Evolutionary conservation across 208 protist genomes (phyloP).

Genomic region (Trypanosoma cruzi): DNA sequence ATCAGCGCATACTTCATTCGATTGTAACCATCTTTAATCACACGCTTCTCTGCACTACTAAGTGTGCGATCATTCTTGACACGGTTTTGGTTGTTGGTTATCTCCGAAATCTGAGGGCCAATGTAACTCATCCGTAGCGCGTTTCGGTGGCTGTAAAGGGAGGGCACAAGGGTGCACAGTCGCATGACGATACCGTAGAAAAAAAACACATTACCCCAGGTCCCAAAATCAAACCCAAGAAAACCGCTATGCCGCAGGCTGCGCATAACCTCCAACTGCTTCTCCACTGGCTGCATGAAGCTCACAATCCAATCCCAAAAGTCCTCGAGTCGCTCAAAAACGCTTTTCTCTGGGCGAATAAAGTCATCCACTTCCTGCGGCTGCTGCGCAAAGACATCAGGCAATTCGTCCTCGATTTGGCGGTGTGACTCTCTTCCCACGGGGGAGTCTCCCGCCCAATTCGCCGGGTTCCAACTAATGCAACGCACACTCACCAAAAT

Average conservation of each 20-base stretch:
- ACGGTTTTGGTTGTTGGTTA: constrained; percentile 77
- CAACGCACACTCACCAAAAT: constrained; percentile 28
- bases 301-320: constrained; percentile 88
- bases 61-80: constrained; percentile 83
- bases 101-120: constrained; percentile 71
- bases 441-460: constrained; percentile 36
- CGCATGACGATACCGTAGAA: constrained; percentile 80
- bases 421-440: constrained; percentile 38
- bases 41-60: constrained; percentile 78
- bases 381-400: constrained; percentile 84
- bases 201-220: constrained; percentile 86
- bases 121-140: constrained; percentile 79
- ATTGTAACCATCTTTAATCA: constrained; percentile 88
- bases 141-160: constrained; percentile 86
- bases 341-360: constrained; percentile 81
- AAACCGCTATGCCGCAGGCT: constrained; percentile 68
- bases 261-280: constrained; percentile 87
- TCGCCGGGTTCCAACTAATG: constrained; percentile 71
- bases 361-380: constrained; percentile 87
- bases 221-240: constrained; percentile 68
- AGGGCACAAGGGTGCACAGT: constrained; percentile 73
- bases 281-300: constrained; percentile 87
- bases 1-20: constrained; percentile 85
- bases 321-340: constrained; percentile 84
- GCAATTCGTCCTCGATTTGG: constrained; percentile 81